Evolutionary conservation across 2,329 filamentous ascomycete species (phyloP).

Genomic region (Aspergillus aculeatinus): DNA sequence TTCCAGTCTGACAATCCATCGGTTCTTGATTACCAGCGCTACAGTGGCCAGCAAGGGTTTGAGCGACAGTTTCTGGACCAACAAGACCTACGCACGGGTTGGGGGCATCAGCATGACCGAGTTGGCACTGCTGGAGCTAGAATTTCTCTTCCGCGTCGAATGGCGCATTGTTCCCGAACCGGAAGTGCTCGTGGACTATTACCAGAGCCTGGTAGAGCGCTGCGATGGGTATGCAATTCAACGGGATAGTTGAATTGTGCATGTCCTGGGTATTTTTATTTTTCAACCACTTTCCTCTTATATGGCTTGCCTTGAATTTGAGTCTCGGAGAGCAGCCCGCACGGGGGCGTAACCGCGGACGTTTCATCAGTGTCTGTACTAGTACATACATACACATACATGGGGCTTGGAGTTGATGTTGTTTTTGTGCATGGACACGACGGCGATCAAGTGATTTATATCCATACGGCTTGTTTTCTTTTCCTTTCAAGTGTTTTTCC

Average conservation of each 20-base stretch:
- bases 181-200: constrained; percentile 90
- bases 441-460: constrained; percentile 5
- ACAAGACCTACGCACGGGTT: constrained; percentile 90
- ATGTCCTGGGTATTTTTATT: not conserved
- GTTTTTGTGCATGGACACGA: constrained; percentile 15
- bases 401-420: constrained; percentile 21
- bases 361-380: constrained; percentile 10
- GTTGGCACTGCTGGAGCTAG: constrained; percentile 84
- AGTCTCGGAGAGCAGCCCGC: not conserved
- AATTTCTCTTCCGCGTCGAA: constrained; percentile 87
- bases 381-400: constrained; percentile 18
- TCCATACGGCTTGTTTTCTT: constrained; percentile 9
- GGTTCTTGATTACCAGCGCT: constrained; percentile 92
- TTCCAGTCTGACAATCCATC: constrained; percentile 92
- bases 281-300: not conserved
- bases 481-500: not conserved
- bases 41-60: constrained; percentile 95
- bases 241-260: constrained; percentile 16
- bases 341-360: not conserved
- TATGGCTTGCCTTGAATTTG: not conserved
- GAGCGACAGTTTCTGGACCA: constrained; percentile 97
- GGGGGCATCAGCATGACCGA: constrained; percentile 89
- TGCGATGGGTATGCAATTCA: constrained; percentile 60
- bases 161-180: constrained; percentile 97
- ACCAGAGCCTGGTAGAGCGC: constrained; percentile 75